Evolutionary conservation across 2,329 filamentous ascomycete genomes (phyloP).

Genomic region (Bipolaris gigantea): DNA sequence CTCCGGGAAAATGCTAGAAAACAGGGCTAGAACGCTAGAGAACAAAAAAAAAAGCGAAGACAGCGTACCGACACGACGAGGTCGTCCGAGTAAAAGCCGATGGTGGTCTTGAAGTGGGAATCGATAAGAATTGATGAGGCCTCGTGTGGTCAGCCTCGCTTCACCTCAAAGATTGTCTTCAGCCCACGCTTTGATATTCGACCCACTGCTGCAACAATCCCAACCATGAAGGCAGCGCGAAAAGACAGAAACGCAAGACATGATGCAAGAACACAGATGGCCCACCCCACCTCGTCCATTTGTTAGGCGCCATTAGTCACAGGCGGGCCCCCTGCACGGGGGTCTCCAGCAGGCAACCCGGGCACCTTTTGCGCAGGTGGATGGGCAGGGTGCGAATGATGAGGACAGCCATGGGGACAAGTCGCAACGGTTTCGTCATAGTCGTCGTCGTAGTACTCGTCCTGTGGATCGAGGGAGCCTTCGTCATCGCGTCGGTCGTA

Average conservation of each 20-base stretch:
- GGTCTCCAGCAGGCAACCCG: constrained; percentile 29
- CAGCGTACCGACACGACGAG: not conserved
- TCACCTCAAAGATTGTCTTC: constrained; percentile 9
- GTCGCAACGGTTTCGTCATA: constrained; percentile 36
- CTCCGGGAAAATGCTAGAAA: constrained; percentile 10
- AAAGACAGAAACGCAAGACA: constrained; percentile 33
- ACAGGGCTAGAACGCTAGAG: constrained; percentile 12
- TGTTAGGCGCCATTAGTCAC: constrained; percentile 39
- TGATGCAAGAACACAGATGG: constrained; percentile 44
- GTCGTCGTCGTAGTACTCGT: constrained; percentile 45
- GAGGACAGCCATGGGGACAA: constrained; percentile 40
- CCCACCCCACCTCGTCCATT: constrained; percentile 45
- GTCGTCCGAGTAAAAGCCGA: not conserved
- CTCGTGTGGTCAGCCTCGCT: not conserved
- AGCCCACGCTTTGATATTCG: constrained; percentile 9
- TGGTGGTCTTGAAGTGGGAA: not conserved
- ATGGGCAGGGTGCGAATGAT: constrained; percentile 34
- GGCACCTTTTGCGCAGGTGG: constrained; percentile 26
- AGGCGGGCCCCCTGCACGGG: constrained; percentile 25
- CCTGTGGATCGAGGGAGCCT: constrained; percentile 35
- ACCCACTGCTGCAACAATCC: constrained; percentile 10
- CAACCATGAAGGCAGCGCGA: constrained; percentile 30
- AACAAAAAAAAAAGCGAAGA: not conserved
- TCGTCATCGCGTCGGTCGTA: constrained; percentile 41
- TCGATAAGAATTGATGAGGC: not conserved